Conservation (phyloP, 352 stramenopile genomes). For the Phytopythium oedochilum region DNA sequence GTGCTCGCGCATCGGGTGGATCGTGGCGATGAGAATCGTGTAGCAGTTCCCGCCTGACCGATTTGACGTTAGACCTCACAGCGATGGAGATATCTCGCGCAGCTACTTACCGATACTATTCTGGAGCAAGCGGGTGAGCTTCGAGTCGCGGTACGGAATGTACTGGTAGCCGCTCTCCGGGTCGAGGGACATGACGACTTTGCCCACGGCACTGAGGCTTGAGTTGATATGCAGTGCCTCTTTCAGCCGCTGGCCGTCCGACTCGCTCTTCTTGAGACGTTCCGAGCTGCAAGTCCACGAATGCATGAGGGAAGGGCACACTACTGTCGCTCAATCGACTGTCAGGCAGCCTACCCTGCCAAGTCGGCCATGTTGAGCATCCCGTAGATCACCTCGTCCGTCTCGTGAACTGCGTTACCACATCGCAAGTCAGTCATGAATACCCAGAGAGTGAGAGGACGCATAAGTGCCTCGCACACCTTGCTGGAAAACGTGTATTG, state of each 20-base stretch:
- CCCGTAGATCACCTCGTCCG: conserved; percentile 77
- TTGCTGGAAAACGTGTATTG: conserved; percentile 83
- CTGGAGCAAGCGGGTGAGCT: conserved; percentile 76
- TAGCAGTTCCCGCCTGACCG: conserved; percentile 78
- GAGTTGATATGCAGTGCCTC: conserved; percentile 87
- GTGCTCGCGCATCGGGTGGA: conserved; percentile 86
- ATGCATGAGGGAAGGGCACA: too few relatives aligned
- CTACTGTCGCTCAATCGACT: background rate
- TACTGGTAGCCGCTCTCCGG: conserved; percentile 87
- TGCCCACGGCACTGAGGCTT: conserved; percentile 76
- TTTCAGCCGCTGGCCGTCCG: conserved; percentile 78
- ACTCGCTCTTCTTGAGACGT: conserved; percentile 85
- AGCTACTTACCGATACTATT: conserved; percentile 68
- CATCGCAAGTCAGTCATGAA: background rate
- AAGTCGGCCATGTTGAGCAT: conserved; percentile 87
- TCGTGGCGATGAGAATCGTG: conserved; percentile 81
- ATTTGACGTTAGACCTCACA: background rate
- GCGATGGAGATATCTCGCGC: background rate
- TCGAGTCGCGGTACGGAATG: conserved; percentile 83
- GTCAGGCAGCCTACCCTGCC: conserved; percentile 28
- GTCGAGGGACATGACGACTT: conserved; percentile 85
- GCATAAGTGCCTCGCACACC: too few relatives aligned
- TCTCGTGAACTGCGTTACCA: conserved; percentile 6
- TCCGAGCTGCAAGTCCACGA: conserved; percentile 41
- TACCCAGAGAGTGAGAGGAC: too few relatives aligned